These are phyloP conservation scores for Coprinellus aureogranulatus DNA, from an alignment of 768 basidiomycete species.

Conservation along the genomic window DNA sequence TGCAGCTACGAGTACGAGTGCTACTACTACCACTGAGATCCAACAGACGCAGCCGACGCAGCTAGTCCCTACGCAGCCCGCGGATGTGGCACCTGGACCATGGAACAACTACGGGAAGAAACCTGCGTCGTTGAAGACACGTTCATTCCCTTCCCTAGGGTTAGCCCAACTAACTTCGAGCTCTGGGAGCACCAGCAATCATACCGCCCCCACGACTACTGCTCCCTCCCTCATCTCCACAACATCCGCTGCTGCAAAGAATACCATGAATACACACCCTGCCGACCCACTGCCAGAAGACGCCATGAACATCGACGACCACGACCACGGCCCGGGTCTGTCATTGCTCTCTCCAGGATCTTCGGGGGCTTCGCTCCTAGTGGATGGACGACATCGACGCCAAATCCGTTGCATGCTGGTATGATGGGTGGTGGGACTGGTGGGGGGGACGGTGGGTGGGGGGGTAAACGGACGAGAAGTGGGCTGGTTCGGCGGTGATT, in stretches of 20 bases:
- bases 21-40: not conserved
- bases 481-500: not conserved
- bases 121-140: not conserved
- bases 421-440: not conserved
- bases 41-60: too few relatives aligned
- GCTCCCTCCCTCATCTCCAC: conserved; percentile 1
- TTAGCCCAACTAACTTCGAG: not conserved
- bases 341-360: not conserved
- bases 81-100: conserved; percentile 30
- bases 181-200: not conserved
- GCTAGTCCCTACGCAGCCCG: conserved; percentile 8
- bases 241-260: not conserved
- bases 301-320: not conserved
- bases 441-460: not conserved
- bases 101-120: conserved; percentile 32
- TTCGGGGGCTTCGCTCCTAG: not conserved
- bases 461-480: conserved; percentile 7
- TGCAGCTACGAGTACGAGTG: too few relatives aligned
- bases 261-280: too few relatives aligned
- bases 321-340: too few relatives aligned
- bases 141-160: not conserved
- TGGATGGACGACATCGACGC: not conserved
- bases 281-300: not conserved
- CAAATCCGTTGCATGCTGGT: not conserved
- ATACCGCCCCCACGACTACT: not conserved